Conservation (phyloP, 495 filamentous ascomycete species). For the Parathielavia appendiculata region DNA sequence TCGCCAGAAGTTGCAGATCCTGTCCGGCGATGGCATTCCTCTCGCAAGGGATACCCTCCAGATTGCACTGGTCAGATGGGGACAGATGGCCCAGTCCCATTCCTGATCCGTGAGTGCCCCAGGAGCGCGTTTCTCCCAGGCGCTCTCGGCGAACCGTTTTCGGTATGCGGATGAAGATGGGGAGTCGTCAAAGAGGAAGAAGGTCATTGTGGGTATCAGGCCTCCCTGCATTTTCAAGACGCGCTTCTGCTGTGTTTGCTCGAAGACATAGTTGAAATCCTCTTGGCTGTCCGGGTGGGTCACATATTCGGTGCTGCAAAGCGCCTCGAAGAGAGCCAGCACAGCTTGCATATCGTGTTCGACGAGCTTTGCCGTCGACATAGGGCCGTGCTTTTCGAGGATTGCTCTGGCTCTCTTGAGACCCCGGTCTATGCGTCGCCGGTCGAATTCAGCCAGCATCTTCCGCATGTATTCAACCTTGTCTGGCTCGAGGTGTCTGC, state of each 20-base stretch:
- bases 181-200: conserved; percentile 65
- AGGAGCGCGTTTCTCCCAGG: conserved; percentile 57
- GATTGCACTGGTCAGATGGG: conserved; percentile 50
- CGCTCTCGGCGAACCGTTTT: conserved; percentile 59
- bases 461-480: conserved; percentile 34
- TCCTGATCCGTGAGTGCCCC: conserved; percentile 54
- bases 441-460: conserved; percentile 44
- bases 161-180: conserved; percentile 40
- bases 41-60: conserved; percentile 19
- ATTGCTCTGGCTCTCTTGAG: conserved; percentile 36
- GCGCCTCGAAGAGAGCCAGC: conserved; percentile 49
- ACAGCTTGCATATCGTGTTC: conserved; percentile 35
- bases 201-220: conserved; percentile 71
- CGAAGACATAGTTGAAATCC: conserved; percentile 72
- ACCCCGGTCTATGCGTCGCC: conserved; percentile 33
- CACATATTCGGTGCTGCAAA: conserved; percentile 49
- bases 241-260: conserved; percentile 65
- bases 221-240: conserved; percentile 60
- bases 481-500: conserved; percentile 31
- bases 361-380: conserved; percentile 28
- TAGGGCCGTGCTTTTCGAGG: conserved; percentile 35
- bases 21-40: conserved; percentile 19
- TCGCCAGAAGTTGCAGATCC: conserved; percentile 65
- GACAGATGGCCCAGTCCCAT: conserved; percentile 78
- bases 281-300: conserved; percentile 34